Percentiles rank a stretch among this genome's conserved stretches.
phyloP scores from a whole-genome alignment of 2,329 filamentous ascomycete species.

The Myotisia sp. region DNA sequence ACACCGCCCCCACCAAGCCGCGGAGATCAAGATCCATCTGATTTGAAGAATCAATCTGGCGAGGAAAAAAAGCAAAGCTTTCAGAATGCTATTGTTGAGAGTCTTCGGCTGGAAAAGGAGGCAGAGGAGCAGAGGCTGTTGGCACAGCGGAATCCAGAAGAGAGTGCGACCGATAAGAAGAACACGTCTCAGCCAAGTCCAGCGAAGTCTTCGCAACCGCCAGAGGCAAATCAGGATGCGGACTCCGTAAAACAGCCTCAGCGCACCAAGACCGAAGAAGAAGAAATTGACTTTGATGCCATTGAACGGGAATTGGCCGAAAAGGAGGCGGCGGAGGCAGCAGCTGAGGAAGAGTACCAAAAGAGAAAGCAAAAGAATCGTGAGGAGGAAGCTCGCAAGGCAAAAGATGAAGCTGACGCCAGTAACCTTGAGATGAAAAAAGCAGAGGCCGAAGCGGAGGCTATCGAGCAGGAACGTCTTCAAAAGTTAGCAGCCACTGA shows the following conservation, averaged over 20 bases:
- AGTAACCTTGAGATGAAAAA: conserved; percentile 36
- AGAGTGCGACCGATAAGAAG: conserved; percentile 18
- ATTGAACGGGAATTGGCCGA: conserved; percentile 35
- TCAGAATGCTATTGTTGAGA: conserved; percentile 37
- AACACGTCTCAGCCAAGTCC: conserved; percentile 13
- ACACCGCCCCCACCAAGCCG: conserved; percentile 63
- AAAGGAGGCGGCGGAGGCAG: conserved; percentile 33
- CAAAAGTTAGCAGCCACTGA: conserved; percentile 27
- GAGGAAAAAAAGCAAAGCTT: conserved; percentile 75
- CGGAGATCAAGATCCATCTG: conserved; percentile 46
- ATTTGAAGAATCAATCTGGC: conserved; percentile 60
- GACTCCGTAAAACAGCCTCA: conserved; percentile 23
- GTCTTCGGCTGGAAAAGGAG: conserved; percentile 28
- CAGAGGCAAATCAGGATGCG: conserved; percentile 13
- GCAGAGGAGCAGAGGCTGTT: conserved; percentile 15
- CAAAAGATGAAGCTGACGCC: conserved; percentile 31
- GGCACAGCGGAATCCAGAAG: conserved; percentile 13
- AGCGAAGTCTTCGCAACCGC: conserved; percentile 14
- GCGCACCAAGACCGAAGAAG: conserved; percentile 19
- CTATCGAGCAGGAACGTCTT: conserved; percentile 30
- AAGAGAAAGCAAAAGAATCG: conserved; percentile 72
- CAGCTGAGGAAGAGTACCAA: conserved; percentile 36
- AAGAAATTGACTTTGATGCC: conserved; percentile 34
- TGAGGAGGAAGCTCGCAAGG: conserved; percentile 33
- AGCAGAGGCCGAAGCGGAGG: conserved; percentile 36